A percentile compares a stretch with the other conserved stretches of the same genome.
phyloP scores from a whole-genome alignment of 2,329 filamentous ascomycete species.

The Aspergillus felis region DNA sequence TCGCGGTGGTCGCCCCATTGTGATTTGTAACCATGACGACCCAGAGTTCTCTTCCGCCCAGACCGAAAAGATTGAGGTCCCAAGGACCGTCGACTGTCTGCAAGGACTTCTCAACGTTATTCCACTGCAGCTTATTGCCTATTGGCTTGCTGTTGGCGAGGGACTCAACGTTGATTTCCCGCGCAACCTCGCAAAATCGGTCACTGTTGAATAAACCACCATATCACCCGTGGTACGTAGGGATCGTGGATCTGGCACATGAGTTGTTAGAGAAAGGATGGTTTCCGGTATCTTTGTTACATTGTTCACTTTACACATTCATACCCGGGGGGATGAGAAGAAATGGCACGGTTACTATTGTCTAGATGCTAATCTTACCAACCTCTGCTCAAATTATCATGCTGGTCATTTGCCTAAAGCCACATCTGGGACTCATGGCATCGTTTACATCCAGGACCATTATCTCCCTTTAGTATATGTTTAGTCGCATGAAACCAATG shows the following conservation, averaged over 20 bases:
- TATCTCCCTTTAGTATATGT: background rate
- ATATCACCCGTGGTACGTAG: background rate
- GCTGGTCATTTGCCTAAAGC: background rate
- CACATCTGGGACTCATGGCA: background rate
- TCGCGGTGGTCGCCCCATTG: slow-evolving; percentile 90
- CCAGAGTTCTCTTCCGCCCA: slow-evolving; percentile 82
- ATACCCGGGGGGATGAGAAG: background rate
- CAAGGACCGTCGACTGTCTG: slow-evolving; percentile 88
- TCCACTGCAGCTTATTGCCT: slow-evolving; percentile 94
- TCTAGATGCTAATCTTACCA: background rate
- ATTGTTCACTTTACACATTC: background rate
- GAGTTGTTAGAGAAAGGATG: background rate
- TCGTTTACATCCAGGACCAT: background rate
- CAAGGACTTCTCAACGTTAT: slow-evolving; percentile 98
- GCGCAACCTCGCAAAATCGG: slow-evolving; percentile 96
- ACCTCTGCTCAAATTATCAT: background rate
- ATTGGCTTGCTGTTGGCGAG: slow-evolving; percentile 96
- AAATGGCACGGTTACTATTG: background rate
- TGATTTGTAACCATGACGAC: slow-evolving; percentile 92
- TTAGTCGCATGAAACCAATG: background rate
- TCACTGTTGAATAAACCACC: slow-evolving; percentile 80
- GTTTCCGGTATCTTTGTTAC: background rate
- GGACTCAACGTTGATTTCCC: slow-evolving; percentile 98
- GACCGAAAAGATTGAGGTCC: slow-evolving; percentile 96
- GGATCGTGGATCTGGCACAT: background rate